Evolutionary conservation across 1,139 yeast species (phyloP), one percentile per base, ranked within the genome.

Genomic region (Kluyveromyces marxianus): DNA sequence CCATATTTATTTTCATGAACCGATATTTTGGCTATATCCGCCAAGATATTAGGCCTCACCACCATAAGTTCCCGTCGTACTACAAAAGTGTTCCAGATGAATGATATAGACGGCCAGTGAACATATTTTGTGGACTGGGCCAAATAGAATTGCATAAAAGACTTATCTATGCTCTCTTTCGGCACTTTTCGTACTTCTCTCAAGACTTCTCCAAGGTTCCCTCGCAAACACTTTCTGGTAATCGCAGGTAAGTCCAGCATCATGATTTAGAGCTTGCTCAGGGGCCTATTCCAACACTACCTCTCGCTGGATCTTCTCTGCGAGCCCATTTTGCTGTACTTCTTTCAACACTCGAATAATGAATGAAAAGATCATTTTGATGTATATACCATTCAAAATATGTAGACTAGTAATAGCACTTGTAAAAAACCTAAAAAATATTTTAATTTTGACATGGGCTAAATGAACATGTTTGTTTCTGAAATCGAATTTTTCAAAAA

Each of bases 71-170:
- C 39, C 6, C 48, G 43, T n/a, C 55, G 46, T 48, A 51, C 44
- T 37, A 59, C 65, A 41, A 51, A 61, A 37, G 53, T 52, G 45
- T 60, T 52, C 65, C 65, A 62, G n/a, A 62, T 49, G 41, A 50
- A 55, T 10, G 53, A 50, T 4, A 57, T 54, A 7, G 62, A 54
- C 7, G 49, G 53, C 27, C 53, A 50, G 46, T 62, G 64, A 2
- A 59, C 64, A 51, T 55, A 54, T 31, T 54, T 54, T 25, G 60
- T 58, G 41, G 63, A 54, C 41, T 48, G 52, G 1, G 52, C 46
- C 30, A 62, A 44, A 30, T 48, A 58, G 7, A 57, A 25, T 35
- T 58, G 58, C 46, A 62, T 33, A 40, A 60, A 53, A 1, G 47
- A 37, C 40, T 54, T 53, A 37, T 59, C 62, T 50, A 56, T 45